phyloP scores from a whole-genome alignment of 176 grass and related monocot species.

The Oryza glumipatula region DNA sequence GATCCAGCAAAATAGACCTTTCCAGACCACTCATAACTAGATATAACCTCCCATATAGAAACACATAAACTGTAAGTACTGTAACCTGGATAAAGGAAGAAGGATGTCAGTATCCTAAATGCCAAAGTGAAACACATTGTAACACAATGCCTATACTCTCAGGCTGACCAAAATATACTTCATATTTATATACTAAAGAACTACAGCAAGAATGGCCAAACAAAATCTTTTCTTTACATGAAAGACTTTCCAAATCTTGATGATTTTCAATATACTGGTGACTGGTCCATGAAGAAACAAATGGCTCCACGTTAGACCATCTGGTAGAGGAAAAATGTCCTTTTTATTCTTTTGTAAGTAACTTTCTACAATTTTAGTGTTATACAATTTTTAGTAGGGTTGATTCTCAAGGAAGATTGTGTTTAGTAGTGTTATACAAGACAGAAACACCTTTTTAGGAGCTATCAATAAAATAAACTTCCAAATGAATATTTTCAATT shows the following conservation, averaged over 20 bases:
- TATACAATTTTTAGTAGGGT: background rate
- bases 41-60: slow-evolving; percentile 92
- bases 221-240: slow-evolving; percentile 6
- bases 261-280: background rate
- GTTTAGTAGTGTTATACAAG: background rate
- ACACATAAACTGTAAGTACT: slow-evolving; percentile 91
- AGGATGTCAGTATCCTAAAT: slow-evolving; percentile 34
- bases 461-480: slow-evolving; percentile 14
- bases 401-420: background rate
- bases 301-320: slow-evolving; percentile 9
- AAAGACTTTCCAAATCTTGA: background rate
- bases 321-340: background rate
- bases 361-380: background rate
- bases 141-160: background rate
- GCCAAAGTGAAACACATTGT: slow-evolving; percentile 18
- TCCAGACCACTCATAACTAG: slow-evolving; percentile 93
- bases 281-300: background rate
- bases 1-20: slow-evolving; percentile 77
- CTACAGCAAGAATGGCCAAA: background rate
- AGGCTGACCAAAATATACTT: background rate
- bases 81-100: slow-evolving; percentile 64
- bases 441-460: background rate
- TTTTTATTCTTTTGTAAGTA: slow-evolving; percentile 22
- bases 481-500: slow-evolving; percentile 15
- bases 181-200: background rate